These are phyloP conservation scores for Thermoascus crustaceus DNA, from an alignment of 2,329 filamentous ascomycete species.

Conservation along the genomic window DNA sequence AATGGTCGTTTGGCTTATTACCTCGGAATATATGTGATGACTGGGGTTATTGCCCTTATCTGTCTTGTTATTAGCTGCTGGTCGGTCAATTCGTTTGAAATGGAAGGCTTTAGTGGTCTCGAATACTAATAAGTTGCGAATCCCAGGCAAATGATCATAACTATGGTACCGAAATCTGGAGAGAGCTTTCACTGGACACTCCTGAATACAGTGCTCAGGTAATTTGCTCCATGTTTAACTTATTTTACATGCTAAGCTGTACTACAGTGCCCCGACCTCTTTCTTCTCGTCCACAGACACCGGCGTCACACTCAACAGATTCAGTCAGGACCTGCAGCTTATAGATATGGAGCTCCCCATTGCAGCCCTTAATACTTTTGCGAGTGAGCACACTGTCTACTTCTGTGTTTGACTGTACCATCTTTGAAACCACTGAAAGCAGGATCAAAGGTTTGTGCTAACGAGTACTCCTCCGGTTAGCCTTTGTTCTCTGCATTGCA, in stretches of 20 bases:
- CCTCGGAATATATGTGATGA: constrained; percentile 33
- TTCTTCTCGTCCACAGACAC: constrained; percentile 37
- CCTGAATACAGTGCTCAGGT: constrained; percentile 42
- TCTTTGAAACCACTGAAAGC: too few relatives aligned
- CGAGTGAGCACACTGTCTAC: too few relatives aligned
- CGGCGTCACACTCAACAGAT: constrained; percentile 36
- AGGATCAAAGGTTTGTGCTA: constrained; percentile 6
- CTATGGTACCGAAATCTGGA: constrained; percentile 47
- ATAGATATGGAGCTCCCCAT: constrained; percentile 39
- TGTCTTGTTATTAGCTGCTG: constrained; percentile 30
- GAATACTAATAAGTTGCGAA: constrained; percentile 5
- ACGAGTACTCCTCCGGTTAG: constrained; percentile 4
- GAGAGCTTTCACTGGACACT: constrained; percentile 42
- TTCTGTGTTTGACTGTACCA: too few relatives aligned
- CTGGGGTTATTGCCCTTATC: constrained; percentile 29
- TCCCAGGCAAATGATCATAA: constrained; percentile 43
- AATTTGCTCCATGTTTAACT: neutral
- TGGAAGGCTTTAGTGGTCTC: constrained; percentile 1
- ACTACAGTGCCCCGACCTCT: constrained; percentile 31
- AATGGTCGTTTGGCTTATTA: constrained; percentile 29
- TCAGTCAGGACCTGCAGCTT: constrained; percentile 38
- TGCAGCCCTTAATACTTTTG: constrained; percentile 33
- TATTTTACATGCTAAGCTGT: constrained; percentile 7
- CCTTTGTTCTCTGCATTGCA: constrained; percentile 30
- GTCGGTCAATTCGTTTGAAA: constrained; percentile 13